Evolutionary conservation across 2,329 filamentous ascomycete genomes (phyloP), one percentile per base, ranked within the genome.

Genomic region (Aureobasidium melanogenum): DNA sequence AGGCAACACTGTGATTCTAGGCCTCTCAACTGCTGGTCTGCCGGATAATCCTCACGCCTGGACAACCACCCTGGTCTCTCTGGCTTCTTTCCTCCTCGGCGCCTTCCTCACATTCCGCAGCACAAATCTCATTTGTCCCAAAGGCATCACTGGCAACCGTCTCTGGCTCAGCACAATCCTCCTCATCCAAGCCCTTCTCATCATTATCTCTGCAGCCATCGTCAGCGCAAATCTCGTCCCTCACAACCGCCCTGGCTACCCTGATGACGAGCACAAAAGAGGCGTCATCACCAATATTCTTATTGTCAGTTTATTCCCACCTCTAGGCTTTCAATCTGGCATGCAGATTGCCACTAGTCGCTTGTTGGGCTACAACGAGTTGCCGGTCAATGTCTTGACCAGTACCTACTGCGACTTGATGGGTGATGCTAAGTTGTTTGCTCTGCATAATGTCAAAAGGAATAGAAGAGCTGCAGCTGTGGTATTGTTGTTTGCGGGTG

Each of bases 1-100:
- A 75, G 83, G 83, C 41, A 86, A 86, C 71, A 86, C 84, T 10
- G 80, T 86, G 66, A 85, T 86, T 72, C 76, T 86, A 41, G 83
- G 81, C 19, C 80, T 86, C 24, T 83, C 82, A 60, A 79, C 82
- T 14, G 79, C 82, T 2, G 71, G 72, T 32, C 80, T 83, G 50
- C 82, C 75, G 22, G 74, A 74, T 17, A 72, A 81, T 62, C 80
- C 80, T 3, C 75, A 75, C 60, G 82, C 79, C 60, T 84, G 79
- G 81, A 72, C 80, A 56, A 80, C 77, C 62, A 80, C 80, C 2
- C 73, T 81, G 22, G 72, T 77, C 63, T 84, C 83, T 58, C 81
- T 84, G 64, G 70, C 67, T 61, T 75, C 77, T 64, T 84, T 84
- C 72, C 74, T 82, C 63, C 60, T 78, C 32, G 83, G 83, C 38